These are phyloP conservation scores for Apiospora marii DNA, from an alignment of 2,329 filamentous ascomycete genomes.

Conservation along the genomic window DNA sequence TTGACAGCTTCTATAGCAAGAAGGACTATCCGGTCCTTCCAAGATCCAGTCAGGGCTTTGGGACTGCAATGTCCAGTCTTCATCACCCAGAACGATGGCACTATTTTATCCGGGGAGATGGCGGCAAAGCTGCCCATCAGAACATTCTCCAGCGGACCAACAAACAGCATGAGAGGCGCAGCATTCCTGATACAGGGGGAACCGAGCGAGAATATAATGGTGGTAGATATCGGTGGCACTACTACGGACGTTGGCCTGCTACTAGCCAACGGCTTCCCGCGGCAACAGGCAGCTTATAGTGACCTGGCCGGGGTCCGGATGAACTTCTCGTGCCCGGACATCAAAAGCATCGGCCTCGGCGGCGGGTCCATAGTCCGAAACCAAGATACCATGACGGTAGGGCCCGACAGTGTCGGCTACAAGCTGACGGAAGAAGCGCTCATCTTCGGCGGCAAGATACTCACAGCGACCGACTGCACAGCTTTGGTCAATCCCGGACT, in stretches of 20 bases:
- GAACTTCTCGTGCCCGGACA: conserved; percentile 65
- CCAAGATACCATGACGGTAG: conserved; percentile 53
- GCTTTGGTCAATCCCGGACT: conserved; percentile 44
- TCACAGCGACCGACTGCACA: conserved; percentile 67
- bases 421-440: conserved; percentile 60
- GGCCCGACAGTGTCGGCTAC: conserved; percentile 69
- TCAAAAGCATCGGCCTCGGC: conserved; percentile 67
- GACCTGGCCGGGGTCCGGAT: conserved; percentile 69
- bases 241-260: conserved; percentile 71
- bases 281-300: conserved; percentile 68
- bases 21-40: conserved; percentile 64
- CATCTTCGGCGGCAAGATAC: conserved; percentile 62
- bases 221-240: conserved; percentile 73
- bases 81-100: conserved; percentile 71
- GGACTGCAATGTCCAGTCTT: conserved; percentile 63
- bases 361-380: conserved; percentile 64
- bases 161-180: conserved; percentile 69
- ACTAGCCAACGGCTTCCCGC: conserved; percentile 67
- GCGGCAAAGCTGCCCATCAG: conserved; percentile 65
- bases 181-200: conserved; percentile 60
- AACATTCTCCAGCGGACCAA: conserved; percentile 69
- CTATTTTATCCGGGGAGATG: conserved; percentile 60
- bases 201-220: conserved; percentile 55
- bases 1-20: conserved; percentile 40
- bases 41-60: conserved; percentile 57